Conservation (phyloP, 768 basidiomycete genomes). For the Obba rivulosa region DNA sequence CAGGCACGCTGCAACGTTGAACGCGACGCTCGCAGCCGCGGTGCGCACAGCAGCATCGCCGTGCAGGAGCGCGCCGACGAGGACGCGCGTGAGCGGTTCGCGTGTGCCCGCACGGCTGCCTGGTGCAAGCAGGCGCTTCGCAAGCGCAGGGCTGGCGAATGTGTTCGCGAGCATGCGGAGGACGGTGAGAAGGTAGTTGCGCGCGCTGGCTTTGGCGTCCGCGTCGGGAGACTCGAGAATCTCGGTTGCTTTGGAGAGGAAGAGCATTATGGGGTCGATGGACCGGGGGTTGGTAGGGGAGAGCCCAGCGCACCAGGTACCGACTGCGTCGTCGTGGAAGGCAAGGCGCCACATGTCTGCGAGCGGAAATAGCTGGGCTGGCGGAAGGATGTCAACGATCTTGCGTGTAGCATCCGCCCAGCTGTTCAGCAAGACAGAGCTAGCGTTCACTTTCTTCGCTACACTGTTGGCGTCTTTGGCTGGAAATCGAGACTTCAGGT, state of each 20-base stretch:
- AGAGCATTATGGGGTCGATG: constrained; percentile 36
- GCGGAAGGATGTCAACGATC: constrained; percentile 41
- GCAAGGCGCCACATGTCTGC: constrained; percentile 81
- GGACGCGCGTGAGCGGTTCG: constrained; percentile 40
- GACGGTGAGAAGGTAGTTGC: constrained; percentile 60
- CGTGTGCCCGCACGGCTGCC: constrained; percentile 22
- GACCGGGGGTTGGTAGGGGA: constrained; percentile 22
- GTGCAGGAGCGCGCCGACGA: constrained; percentile 67
- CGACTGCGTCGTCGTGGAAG: constrained; percentile 56
- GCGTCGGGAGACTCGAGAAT: constrained; percentile 25
- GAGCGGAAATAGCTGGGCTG: constrained; percentile 67
- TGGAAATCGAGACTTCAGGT: constrained; percentile 57
- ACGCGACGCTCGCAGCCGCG: constrained; percentile 78
- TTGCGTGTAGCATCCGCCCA: constrained; percentile 46
- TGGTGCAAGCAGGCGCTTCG: constrained; percentile 39
- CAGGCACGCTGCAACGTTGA: constrained; percentile 64
- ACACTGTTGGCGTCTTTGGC: constrained; percentile 13
- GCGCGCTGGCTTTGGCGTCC: constrained; percentile 22
- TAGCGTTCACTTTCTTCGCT: constrained; percentile 20
- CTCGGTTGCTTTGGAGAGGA: constrained; percentile 41
- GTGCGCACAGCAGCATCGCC: constrained; percentile 63
- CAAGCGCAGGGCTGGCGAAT: constrained; percentile 42
- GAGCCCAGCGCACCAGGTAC: constrained; percentile 38
- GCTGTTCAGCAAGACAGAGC: constrained; percentile 33
- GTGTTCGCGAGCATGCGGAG: constrained; percentile 67